Evolutionary conservation across 2,329 filamentous ascomycete genomes (phyloP).

Genomic region (Aspergillus pseudoviridinutans): DNA sequence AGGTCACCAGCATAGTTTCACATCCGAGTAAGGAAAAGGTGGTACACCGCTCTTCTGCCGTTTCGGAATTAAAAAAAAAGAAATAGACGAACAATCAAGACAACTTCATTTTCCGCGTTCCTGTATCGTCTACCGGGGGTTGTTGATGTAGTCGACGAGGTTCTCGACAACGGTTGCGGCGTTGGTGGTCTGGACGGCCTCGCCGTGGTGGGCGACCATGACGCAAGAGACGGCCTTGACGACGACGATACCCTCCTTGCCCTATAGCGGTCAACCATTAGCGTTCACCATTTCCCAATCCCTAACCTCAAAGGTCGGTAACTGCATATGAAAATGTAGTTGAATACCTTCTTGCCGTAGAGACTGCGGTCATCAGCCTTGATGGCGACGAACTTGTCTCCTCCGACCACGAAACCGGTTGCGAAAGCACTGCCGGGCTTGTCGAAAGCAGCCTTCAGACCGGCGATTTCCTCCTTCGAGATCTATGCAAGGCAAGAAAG

Average conservation of each 20-base stretch:
- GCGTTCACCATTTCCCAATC: neutral
- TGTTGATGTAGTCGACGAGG: slow-evolving; percentile 78
- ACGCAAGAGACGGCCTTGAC: slow-evolving; percentile 87
- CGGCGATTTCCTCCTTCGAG: slow-evolving; percentile 52
- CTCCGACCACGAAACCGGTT: slow-evolving; percentile 71
- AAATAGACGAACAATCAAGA: neutral
- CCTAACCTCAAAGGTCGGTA: neutral
- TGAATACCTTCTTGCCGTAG: slow-evolving; percentile 76
- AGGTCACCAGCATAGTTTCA: neutral
- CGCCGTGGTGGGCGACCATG: slow-evolving; percentile 81
- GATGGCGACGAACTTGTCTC: slow-evolving; percentile 74
- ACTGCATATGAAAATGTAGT: slow-evolving; percentile 18
- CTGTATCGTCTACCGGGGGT: slow-evolving; percentile 60
- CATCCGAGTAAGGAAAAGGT: neutral
- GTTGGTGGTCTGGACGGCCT: slow-evolving; percentile 68
- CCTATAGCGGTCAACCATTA: slow-evolving; percentile 45
- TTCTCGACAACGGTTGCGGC: slow-evolving; percentile 75
- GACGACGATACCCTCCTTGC: slow-evolving; percentile 74
- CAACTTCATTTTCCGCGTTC: slow-evolving; percentile 19
- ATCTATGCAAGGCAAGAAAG: slow-evolving; percentile 37
- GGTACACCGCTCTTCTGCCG: neutral
- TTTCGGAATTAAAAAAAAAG: neutral
- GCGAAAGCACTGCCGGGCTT: slow-evolving; percentile 45
- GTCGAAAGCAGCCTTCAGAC: slow-evolving; percentile 51
- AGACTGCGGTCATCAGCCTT: slow-evolving; percentile 72